Evolutionary conservation across 2,329 filamentous ascomycete genomes (phyloP).

Genomic region (Calonectria pauciramosa): DNA sequence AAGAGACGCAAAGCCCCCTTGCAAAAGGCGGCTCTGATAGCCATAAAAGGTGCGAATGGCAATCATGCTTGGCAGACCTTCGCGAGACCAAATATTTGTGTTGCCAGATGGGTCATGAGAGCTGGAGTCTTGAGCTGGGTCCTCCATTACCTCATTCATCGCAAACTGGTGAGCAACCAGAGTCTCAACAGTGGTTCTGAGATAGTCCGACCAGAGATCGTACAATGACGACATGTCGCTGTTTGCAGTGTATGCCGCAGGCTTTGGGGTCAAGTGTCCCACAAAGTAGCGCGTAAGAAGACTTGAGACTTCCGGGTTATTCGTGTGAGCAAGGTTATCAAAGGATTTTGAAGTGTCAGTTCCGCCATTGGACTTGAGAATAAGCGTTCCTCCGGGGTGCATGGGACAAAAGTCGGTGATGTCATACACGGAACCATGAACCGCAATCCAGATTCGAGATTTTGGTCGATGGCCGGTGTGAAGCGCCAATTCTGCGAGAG

Average conservation of each 20-base stretch:
- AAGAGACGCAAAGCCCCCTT: conserved; percentile 63
- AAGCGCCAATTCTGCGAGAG: conserved; percentile 62
- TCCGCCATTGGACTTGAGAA: conserved; percentile 68
- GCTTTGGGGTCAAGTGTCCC: conserved; percentile 64
- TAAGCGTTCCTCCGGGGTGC: conserved; percentile 67
- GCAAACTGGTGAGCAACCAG: conserved; percentile 67
- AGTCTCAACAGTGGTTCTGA: conserved; percentile 63
- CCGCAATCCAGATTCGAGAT: conserved; percentile 64
- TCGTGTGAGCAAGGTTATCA: conserved; percentile 67
- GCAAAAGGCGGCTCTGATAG: conserved; percentile 65
- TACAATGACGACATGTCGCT: conserved; percentile 61
- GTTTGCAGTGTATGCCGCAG: conserved; percentile 60
- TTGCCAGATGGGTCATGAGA: conserved; percentile 28
- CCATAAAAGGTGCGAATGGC: conserved; percentile 66
- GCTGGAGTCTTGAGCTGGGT: conserved; percentile 42
- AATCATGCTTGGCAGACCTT: conserved; percentile 61
- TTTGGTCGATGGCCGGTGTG: conserved; percentile 65
- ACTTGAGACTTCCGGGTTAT: conserved; percentile 67
- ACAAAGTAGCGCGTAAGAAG: conserved; percentile 68
- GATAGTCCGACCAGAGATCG: conserved; percentile 64
- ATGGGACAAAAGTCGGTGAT: conserved; percentile 67
- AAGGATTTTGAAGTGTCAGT: conserved; percentile 67
- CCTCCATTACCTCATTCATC: conserved; percentile 64
- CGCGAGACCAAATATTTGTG: conserved; percentile 60
- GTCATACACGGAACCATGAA: conserved; percentile 67